Evolutionary conservation across 2,329 filamentous ascomycete species (phyloP).

Genomic region (Emericellopsis cladophorae): DNA sequence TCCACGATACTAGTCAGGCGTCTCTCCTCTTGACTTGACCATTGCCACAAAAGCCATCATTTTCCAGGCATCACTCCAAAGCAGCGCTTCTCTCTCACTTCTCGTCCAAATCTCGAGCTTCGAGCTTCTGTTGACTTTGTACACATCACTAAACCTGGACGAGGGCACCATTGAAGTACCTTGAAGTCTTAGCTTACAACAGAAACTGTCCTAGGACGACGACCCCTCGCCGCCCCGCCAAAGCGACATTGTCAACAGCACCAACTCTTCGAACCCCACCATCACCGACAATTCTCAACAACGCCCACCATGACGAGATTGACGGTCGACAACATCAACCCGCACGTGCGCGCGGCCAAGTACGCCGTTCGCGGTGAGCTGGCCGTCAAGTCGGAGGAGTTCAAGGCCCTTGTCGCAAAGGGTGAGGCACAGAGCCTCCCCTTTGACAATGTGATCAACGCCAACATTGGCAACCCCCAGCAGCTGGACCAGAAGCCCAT

Average conservation of each 20-base stretch:
- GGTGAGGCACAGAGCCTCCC: conserved; percentile 49
- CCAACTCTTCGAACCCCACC: conserved; percentile 6
- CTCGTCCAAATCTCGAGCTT: too few species aligned
- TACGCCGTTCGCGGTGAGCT: conserved; percentile 96
- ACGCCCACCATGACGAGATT: conserved; percentile 31
- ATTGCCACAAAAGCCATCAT: too few species aligned
- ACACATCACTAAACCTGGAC: too few species aligned
- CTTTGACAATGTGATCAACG: conserved; percentile 84
- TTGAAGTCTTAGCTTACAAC: not conserved
- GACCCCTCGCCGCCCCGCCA: not conserved
- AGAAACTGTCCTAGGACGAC: not conserved
- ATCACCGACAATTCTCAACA: conserved; percentile 18
- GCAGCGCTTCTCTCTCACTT: too few species aligned
- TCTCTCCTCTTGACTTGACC: not conserved
- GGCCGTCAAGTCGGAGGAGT: conserved; percentile 85
- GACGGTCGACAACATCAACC: conserved; percentile 83
- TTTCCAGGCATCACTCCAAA: too few species aligned
- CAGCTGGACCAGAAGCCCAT: conserved; percentile 98
- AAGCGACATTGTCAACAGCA: conserved; percentile 2
- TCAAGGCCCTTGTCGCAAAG: conserved; percentile 59
- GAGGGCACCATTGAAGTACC: too few species aligned
- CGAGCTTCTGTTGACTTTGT: too few species aligned
- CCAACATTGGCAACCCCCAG: conserved; percentile 98
- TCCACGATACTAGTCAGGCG: not conserved
- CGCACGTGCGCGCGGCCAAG: conserved; percentile 71